Evolutionary conservation across 352 stramenopile species (phyloP), one percentile per base, ranked within the genome.

Genomic region (Aphanomyces euteiches): DNA sequence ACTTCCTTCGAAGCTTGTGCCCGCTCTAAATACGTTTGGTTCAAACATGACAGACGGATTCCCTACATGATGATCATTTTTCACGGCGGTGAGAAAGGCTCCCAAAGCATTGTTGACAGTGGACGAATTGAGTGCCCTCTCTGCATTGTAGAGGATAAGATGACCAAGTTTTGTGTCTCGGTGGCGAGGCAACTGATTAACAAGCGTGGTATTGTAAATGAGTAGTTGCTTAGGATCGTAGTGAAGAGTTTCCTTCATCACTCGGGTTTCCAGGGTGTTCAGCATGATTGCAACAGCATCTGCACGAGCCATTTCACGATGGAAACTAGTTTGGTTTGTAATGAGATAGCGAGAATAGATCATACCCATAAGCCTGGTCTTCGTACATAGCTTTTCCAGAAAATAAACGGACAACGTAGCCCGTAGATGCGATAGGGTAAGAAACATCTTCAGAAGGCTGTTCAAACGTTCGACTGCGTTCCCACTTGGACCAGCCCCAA

Each of bases 401-500:
- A 70, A 81, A 87, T 19, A 87, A 56, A 1, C 80, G 77, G 17
- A 87, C 37, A 17, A 85, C 80, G 40, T 81, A 84, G 2, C 80
- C 79, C 5, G 80, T 81, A 4, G 59, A 76, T 3, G 72, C 73
- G 37, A 82, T 75, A 13, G 66, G 61, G 39, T 56, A 66, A n/a
- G 65, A 45, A 28, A 84, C 57, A 47, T 87, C 80, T 34, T 48
- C 70, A 36, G 79, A 84, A 19, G 82, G 21, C 34, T 82, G 83
- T 3, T 66, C 64, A 17, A 77, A 81, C 5, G 79, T 84, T 7
- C 73, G 76, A 38, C 67, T 40, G 8, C 59, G 69, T 53, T 87
- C 80, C 79, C 80, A 87, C 10, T 43, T 38, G 15, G 72, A 79
- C 80, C 80, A 87, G 0, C 80, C 78, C 80, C 79, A 87, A 8